Base-by-base conservation (phyloP, 1,139 yeast species). In the Candida buenavistaensis region DNA sequence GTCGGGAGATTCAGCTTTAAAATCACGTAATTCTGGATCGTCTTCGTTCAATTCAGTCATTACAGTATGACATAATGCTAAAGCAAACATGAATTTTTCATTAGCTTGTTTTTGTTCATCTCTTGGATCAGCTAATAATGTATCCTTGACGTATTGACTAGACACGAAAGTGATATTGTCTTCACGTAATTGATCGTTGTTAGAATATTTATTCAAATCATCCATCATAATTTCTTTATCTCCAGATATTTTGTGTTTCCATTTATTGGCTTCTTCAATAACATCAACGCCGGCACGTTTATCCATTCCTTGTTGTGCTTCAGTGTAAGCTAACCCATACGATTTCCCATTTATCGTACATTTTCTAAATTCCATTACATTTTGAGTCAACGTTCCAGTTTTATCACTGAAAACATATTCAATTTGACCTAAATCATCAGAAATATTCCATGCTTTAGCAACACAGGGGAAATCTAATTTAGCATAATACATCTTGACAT, bases 1-100 rank as follows among this genome's bases (percentile, higher is more conserved):
- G 64, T 92, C 98, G 1, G 98, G 98, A n/a, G 96, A 85, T 59
- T 92, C 97, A 0, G 98, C 97, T 55, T 89, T 87, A 55, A 87
- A 78, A 31, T 64, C 68, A 35, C 67, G 52, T 34, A 82, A 60
- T 29, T 65, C 69, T 1, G 78, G 80, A 16, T 86, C 84, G 30
- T 69, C 66, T 9, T 68, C 69, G 39, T 75, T 77, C 26, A 71
- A 68, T 38, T 74, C 97, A 9, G 95, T 84, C 34, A 92, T 75
- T 7, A 89, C 97, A 23, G 96, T 84, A 57, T 92, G 97, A 59
- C 98, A 92, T 25, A 92, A 66, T 0, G 97, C 92, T 39, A 92
- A 70, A 0, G 94, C 89, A 32, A 85, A 62, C 95, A 90, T 86
- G 52, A 92, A 92, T 40, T 80, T 78, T 49, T 80, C 82, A 46